Base-by-base conservation (phyloP, 768 basidiomycete genomes). In the Phlebiopsis gigantea region DNA sequence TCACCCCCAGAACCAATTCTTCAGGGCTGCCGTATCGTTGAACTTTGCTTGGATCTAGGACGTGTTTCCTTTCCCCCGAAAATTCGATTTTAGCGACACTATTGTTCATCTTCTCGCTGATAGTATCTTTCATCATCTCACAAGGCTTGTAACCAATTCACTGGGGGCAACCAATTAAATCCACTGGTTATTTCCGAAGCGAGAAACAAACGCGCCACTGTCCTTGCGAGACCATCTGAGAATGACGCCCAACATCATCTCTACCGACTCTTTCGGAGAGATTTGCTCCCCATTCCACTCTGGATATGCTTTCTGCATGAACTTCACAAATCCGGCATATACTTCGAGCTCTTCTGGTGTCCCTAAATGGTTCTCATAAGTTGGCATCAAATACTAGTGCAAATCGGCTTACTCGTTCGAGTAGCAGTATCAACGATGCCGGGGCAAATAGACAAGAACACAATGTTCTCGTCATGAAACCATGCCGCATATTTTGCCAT, bases 361-460 rank as follows among this genome's bases (percentile, higher is more conserved):
- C 17, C 56, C 57, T 30, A 21, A 15, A 44, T 5, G 22, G 6
- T 6, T 6, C 42, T 15, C 22, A 6, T 21, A n/a, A 29, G 41
- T n/a, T n/a, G n/a, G n/a, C n/a, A n/a, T n/a, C n/a, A n/a, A n/a
- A n/a, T n/a, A n/a, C n/a, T n/a, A n/a, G n/a, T n/a, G n/a, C n/a
- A n/a, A n/a, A n/a, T n/a, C n/a, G n/a, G n/a, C 57, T 48, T 30
- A 58, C 57, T 52, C 5, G 58, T 45, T 12, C 48, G 46, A n/a
- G 47, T 45, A 12, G 61, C 44, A 17, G 72, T 73, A 53, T 73
- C 60, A 5, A 75, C 74, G 7, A 73, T 10, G 3, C 74, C 75
- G 4, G 75, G 75, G 53, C 69, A 69, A 49, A 76, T 55, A 5
- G 70, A 61, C 14, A 76, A 63, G 68, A 75, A 72, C 1, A 66